A percentile compares a stretch with the other conserved stretches of the same genome.
Evolutionary conservation across 2,329 filamentous ascomycete species (phyloP).

Genomic region (Dothideomycetes sp.): DNA sequence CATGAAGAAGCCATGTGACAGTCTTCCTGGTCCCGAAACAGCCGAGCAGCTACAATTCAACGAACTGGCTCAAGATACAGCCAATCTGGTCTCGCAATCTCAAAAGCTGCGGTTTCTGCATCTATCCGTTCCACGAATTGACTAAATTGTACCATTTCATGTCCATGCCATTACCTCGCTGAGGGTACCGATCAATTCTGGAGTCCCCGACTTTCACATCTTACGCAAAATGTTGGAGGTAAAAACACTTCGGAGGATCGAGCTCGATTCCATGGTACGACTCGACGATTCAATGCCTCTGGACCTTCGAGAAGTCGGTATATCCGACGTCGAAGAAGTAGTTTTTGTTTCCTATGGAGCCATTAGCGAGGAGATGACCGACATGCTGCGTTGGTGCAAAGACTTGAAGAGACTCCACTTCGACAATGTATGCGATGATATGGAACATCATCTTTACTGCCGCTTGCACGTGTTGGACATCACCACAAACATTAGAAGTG

Average conservation of each 20-base stretch:
- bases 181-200: not conserved
- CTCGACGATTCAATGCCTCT: too few species aligned
- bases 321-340: not conserved
- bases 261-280: too few species aligned
- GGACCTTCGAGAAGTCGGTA: too few species aligned
- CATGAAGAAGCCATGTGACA: not conserved
- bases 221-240: too few species aligned
- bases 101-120: not conserved
- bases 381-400: not conserved
- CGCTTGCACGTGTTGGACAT: not conserved
- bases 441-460: too few species aligned
- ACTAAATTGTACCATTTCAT: not conserved
- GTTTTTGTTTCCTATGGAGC: not conserved
- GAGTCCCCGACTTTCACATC: too few species aligned
- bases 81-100: not conserved
- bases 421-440: too few species aligned
- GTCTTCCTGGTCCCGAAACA: not conserved
- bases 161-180: not conserved
- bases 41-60: not conserved
- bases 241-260: too few species aligned
- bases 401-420: not conserved
- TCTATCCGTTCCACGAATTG: not conserved
- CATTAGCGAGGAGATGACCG: not conserved
- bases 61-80: not conserved
- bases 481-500: not conserved